Evolutionary conservation across 106 monocot species (phyloP), one percentile per base, ranked within the genome.

Genomic region (Chionographis japonica): DNA sequence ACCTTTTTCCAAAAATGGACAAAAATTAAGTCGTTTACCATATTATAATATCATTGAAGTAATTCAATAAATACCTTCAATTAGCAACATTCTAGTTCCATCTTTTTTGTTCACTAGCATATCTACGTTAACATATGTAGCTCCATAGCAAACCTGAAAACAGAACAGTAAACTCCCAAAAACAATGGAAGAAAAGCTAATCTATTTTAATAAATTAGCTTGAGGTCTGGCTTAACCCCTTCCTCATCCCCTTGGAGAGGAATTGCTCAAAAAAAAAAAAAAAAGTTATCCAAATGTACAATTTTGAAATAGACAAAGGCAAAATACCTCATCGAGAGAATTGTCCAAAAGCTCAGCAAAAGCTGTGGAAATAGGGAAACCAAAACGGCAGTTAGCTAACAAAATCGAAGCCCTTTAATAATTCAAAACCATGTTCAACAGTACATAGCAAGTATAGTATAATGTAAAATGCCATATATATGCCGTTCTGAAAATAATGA

Each of bases 321-420:
- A 50, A 50, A 16, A 51, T 77, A 95, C 95, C 89, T 95, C 95
- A 72, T 95, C 95, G 15, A 95, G 72, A 62, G 95, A 65, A 84
- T 95, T 95, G 57, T 95, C 95, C 74, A 95, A 72, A 60, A 95
- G 88, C 74, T 95, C 95, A 72, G 95, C 95, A 71, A 95, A 84
- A 72, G 95, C 95, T 95, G 75, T 68, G 52, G 38, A 73, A 68
- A 27, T 36, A 51, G 52, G 55, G 56, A 60, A 61, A 56, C 14
- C 35, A 56, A 70, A 41, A 52, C 37, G 0, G 15, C 5, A 63
- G 19, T 69, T 17, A 68, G 50, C 16, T 40, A 71, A 15, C 8
- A 41, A 6, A 13, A 9, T 42, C 8, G 42, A 57, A 42, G 11
- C 60, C 17, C 1, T 0, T 36, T 27, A 17, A 5, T 6, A 46